Conservation (phyloP, 2,329 filamentous ascomycete genomes). For the Fusarium nurragi region DNA sequence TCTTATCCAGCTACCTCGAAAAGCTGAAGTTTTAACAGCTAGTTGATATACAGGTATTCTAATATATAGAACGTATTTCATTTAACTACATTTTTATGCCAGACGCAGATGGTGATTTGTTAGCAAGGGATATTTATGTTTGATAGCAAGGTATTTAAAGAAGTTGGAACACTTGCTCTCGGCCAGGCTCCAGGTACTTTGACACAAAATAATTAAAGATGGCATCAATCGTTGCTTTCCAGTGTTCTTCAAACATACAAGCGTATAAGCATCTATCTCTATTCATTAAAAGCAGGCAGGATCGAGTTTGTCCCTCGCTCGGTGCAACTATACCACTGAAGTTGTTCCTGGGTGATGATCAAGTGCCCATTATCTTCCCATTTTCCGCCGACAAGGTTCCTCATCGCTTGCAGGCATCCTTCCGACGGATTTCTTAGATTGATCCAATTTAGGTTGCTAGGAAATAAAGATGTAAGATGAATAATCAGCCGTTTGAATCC, state of each 20-base stretch:
- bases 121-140: no score
- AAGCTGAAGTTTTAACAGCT: not conserved
- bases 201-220: no score
- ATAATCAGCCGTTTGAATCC: not conserved
- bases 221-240: no score
- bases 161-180: no score
- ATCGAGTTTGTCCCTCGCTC: not conserved
- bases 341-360: not conserved
- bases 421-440: not conserved
- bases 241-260: no score
- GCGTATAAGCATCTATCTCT: not conserved
- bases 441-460: not conserved
- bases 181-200: no score
- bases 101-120: no score
- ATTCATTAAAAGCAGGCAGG: not conserved
- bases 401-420: not conserved
- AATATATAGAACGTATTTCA: no score
- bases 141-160: no score
- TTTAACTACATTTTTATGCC: no score
- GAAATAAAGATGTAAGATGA: not conserved
- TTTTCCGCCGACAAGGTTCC: not conserved
- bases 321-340: not conserved
- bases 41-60: no score
- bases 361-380: not conserved
- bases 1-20: not conserved